Base-by-base conservation (phyloP, 306 rosid genomes). In the Clitoria ternatea region DNA sequence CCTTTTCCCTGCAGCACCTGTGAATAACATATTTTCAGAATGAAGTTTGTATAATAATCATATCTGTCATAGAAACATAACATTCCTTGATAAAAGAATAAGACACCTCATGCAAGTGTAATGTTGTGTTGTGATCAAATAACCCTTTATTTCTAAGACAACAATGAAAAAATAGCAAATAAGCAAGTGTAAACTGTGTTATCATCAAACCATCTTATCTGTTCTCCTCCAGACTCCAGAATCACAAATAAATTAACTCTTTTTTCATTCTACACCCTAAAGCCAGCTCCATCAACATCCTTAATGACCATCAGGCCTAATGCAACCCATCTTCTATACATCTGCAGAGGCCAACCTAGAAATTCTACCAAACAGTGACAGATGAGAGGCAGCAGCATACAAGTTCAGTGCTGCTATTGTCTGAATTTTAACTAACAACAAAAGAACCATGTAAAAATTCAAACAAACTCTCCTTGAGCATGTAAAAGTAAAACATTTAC, bases 1-100 rank as follows among this genome's bases (percentile, higher is more conserved):
- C 86, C 91, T 52, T 91, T 94, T 78, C 87, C 96, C 81, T 84
- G 96, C 50, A 94, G 90, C 69, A 89, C 90, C 97, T 94, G 91
- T 44, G 59, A 74, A 53, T 33, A 76, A 32, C 36, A 74, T 69
- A 61, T 48, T 76, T 75, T 42, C 44, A 59, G 43, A 45, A 27
- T 6, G n/a, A 12, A 32, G 27, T 30, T 57, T 57, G 67, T n/a
- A 33, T 26, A n/a, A n/a, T n/a, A 40, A 67, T 47, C 61, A 66
- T 49, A 54, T 50, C 73, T 12, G 45, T 18, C 18, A 42, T 26
- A 63, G 32, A 26, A 56, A 36, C 48, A 77, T 11, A 49, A 53
- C 50, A 20, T 57, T 55, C 22, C 32, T 27, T 6, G 37, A 55
- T 43, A 44, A 35, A 20, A 36, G 36, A 13, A 13, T 9, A 13